These are phyloP conservation scores for Dactylorhiza incarnata DNA, from an alignment of 106 monocot genomes.

Conservation along the genomic window DNA sequence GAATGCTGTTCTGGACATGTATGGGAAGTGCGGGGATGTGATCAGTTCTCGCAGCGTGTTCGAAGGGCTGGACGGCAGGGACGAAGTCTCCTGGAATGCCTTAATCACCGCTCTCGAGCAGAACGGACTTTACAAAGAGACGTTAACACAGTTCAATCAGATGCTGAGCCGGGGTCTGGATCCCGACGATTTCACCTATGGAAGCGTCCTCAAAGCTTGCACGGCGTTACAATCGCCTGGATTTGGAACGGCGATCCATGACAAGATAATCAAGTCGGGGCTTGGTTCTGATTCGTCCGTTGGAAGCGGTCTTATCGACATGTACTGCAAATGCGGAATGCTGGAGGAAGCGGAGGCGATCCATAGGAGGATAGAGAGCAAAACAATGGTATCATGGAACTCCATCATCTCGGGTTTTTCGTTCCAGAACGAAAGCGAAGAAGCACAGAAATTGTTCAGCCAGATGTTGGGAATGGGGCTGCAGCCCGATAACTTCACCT, in stretches of 20 bases:
- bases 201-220: slow-evolving; percentile 93
- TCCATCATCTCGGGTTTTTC: slow-evolving; percentile 80
- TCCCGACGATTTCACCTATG: slow-evolving; percentile 91
- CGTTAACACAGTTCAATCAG: slow-evolving; percentile 42
- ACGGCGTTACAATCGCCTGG: slow-evolving; percentile 40
- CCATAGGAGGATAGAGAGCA: slow-evolving; percentile 39
- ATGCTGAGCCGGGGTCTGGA: slow-evolving; percentile 57
- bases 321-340: slow-evolving; percentile 82
- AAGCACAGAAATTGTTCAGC: slow-evolving; percentile 63
- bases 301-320: slow-evolving; percentile 69
- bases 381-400: slow-evolving; percentile 73
- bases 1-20: slow-evolving; percentile 83
- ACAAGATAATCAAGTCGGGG: slow-evolving; percentile 62
- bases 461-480: slow-evolving; percentile 52
- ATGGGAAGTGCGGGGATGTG: slow-evolving; percentile 72
- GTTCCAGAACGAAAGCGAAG: slow-evolving; percentile 54
- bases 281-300: slow-evolving; percentile 60
- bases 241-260: slow-evolving; percentile 48
- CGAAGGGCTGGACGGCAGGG: slow-evolving; percentile 42
- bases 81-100: slow-evolving; percentile 81
- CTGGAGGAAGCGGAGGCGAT: slow-evolving; percentile 61
- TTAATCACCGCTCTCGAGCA: slow-evolving; percentile 79
- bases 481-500: slow-evolving; percentile 82
- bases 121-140: slow-evolving; percentile 55
- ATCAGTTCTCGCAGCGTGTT: slow-evolving; percentile 42